A percentile compares a stretch with the other conserved stretches of the same genome.
Conservation (phyloP, 225 moss, liverwort and hornwort species). For the Physcomitrellopsis africana region DNA sequence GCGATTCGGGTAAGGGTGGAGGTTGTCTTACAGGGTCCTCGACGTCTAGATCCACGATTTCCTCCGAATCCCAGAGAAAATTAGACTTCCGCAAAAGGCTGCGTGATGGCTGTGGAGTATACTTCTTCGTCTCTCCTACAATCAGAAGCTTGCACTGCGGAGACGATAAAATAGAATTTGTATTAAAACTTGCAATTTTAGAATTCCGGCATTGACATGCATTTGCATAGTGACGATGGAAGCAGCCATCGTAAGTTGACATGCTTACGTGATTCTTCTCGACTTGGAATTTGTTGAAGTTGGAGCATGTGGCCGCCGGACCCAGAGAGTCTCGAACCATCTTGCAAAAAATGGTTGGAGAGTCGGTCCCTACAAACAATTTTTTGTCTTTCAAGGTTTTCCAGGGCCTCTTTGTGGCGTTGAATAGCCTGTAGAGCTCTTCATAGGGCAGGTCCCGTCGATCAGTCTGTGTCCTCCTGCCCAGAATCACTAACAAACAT, state of each 20-base stretch:
- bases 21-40: slow-evolving; percentile 29
- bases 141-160: slow-evolving; percentile 46
- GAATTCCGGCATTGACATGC: too few species aligned
- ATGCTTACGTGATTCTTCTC: slow-evolving; percentile 19
- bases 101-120: slow-evolving; percentile 28
- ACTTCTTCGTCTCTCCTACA: slow-evolving; percentile 45
- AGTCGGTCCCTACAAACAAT: slow-evolving; percentile 36
- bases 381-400: slow-evolving; percentile 17
- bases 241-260: neutral
- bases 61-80: neutral
- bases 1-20: slow-evolving; percentile 29
- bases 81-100: slow-evolving; percentile 11
- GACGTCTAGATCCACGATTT: slow-evolving; percentile 39
- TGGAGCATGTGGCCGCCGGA: slow-evolving; percentile 31
- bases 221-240: neutral
- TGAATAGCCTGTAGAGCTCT: slow-evolving; percentile 53
- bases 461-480: neutral
- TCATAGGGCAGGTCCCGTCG: slow-evolving; percentile 31
- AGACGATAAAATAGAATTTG: too few species aligned
- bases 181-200: too few species aligned
- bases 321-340: slow-evolving; percentile 49
- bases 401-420: slow-evolving; percentile 25
- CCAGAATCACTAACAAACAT: slow-evolving; percentile 42
- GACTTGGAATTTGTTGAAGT: neutral
- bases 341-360: slow-evolving; percentile 39